Evolutionary conservation across 2,329 filamentous ascomycete genomes (phyloP).

Genomic region (Fusarium sp.): DNA sequence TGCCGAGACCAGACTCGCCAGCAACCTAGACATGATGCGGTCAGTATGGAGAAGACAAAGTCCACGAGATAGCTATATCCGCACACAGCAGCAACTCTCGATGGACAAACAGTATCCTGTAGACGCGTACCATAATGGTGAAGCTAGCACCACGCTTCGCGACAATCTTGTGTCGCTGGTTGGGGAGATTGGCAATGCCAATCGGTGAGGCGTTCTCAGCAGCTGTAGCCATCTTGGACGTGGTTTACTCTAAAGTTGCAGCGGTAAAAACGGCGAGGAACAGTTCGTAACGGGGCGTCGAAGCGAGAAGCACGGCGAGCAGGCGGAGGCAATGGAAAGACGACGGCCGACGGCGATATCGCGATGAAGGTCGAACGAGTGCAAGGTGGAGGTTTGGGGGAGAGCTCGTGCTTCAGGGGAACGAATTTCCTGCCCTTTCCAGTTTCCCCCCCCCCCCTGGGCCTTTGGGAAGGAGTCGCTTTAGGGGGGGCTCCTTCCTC

Average conservation of each 20-base stretch:
- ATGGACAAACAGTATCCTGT: background rate
- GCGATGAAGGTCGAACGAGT: slow-evolving; percentile 45
- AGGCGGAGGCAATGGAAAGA: slow-evolving; percentile 38
- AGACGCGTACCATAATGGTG: slow-evolving; percentile 89
- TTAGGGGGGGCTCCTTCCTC: slow-evolving; percentile 41
- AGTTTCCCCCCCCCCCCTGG: slow-evolving; percentile 13
- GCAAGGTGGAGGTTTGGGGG: slow-evolving; percentile 45
- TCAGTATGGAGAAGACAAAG: slow-evolving; percentile 19
- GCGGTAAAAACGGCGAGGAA: slow-evolving; percentile 17
- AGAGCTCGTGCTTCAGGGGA: slow-evolving; percentile 52
- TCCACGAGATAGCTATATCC: background rate
- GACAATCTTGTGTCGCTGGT: slow-evolving; percentile 82
- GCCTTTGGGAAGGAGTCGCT: slow-evolving; percentile 41
- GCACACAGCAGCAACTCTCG: background rate
- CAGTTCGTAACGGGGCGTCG: slow-evolving; percentile 5
- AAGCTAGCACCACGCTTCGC: slow-evolving; percentile 93
- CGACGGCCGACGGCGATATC: slow-evolving; percentile 40
- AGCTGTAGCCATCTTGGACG: slow-evolving; percentile 63
- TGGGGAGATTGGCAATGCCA: slow-evolving; percentile 80
- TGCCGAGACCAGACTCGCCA: slow-evolving; percentile 97
- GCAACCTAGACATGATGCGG: slow-evolving; percentile 74
- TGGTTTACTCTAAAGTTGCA: slow-evolving; percentile 18
- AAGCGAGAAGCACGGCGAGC: slow-evolving; percentile 27
- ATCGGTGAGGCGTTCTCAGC: slow-evolving; percentile 74
- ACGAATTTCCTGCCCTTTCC: slow-evolving; percentile 51